Base-by-base conservation (phyloP, 345 rosid genomes). In the Linum trigynum region DNA sequence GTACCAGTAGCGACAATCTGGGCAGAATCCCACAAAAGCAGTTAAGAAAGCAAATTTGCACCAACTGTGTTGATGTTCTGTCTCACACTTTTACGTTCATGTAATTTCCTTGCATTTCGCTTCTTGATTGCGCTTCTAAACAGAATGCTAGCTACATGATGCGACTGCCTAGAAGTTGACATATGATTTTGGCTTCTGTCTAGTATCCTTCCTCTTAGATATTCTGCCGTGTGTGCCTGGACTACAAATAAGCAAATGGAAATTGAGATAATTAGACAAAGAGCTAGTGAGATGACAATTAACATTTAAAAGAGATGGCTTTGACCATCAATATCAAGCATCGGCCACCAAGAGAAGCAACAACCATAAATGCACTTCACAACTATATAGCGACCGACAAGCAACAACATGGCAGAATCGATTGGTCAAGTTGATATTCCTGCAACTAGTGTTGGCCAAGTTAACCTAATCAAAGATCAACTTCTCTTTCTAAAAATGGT, bases 121-220 rank as follows among this genome's bases (percentile, higher is more conserved):
- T 73, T 92, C 79, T 76, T 86, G 70, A 88, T 88, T 62, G 95
- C 88, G 53, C 77, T 73, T 77, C 89, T 86, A 73, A 81, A 92
- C 69, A 74, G 37, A 69, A 62, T 73, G 79, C 85, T 85, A 17
- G 85, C 90, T 15, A 67, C 51, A 57, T 50, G 68, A 39, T 72
- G 64, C 48, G 53, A 43, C 72, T 48, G 81, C 65, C 63, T 61
- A 62, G 61, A 65, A 61, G 62, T 32, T 38, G 57, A 61, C 67
- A 75, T 38, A 69, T 68, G 55, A 12, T 43, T 67, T 64, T 74
- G 78, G 59, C 68, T 71, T 64, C 61, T 77, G 69, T 73, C 84
- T 7, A 55, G 65, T 62, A 69, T 70, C 70, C 75, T 90, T 80
- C 68, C 78, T 65, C 82, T 80, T 83, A 85, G 73, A 70, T 85